phyloP scores from a whole-genome alignment of 2,329 filamentous ascomycete genomes.

The Juglanconis sp. region DNA sequence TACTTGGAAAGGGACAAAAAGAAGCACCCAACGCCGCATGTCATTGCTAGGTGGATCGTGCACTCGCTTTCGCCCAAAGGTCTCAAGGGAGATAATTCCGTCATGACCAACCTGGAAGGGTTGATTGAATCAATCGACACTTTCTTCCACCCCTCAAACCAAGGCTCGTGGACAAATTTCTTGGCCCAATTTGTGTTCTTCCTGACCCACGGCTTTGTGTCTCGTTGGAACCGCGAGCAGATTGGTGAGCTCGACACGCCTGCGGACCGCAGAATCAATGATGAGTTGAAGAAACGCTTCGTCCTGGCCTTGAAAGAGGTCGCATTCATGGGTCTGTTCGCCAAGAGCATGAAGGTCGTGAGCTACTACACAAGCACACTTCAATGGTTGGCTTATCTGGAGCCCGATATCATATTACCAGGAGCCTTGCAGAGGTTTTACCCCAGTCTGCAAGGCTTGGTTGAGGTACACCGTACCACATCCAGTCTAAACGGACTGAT shows the following conservation, averaged over 20 bases:
- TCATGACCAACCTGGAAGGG: conserved; percentile 81
- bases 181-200: conserved; percentile 89
- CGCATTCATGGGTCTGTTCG: conserved; percentile 96
- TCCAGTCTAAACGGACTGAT: conserved; percentile 90
- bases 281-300: conserved; percentile 81
- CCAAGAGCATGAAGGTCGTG: conserved; percentile 88
- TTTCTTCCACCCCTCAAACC: conserved; percentile 98
- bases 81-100: conserved; percentile 71
- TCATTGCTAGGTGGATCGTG: conserved; percentile 88
- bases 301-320: conserved; percentile 87
- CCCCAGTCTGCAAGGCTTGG: conserved; percentile 90
- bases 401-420: conserved; percentile 87
- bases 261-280: conserved; percentile 72
- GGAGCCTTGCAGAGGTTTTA: conserved; percentile 95
- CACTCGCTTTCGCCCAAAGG: conserved; percentile 88
- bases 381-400: conserved; percentile 84
- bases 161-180: conserved; percentile 85
- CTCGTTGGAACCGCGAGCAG: conserved; percentile 93
- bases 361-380: conserved; percentile 88
- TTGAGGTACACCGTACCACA: conserved; percentile 94
- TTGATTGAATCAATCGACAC: conserved; percentile 94
- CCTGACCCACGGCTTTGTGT: conserved; percentile 92
- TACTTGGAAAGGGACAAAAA: conserved; percentile 90
- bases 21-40: conserved; percentile 87
- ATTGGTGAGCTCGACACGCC: conserved; percentile 89